A percentile compares a stretch with the other conserved stretches of the same genome.
phyloP scores from a whole-genome alignment of 179 eudicot species.

The Amaranthus tricolor region DNA sequence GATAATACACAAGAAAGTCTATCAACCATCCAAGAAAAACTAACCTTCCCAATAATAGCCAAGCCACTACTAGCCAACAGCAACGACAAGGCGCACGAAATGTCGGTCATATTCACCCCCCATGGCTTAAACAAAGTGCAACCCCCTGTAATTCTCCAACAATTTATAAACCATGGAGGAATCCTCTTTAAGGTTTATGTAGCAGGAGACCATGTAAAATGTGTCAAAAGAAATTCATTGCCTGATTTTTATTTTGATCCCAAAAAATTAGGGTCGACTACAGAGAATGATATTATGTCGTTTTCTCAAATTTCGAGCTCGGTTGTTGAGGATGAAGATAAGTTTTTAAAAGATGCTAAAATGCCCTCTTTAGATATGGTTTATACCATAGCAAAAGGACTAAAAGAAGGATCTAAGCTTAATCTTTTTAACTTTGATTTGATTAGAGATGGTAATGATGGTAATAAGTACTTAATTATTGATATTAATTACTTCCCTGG shows the following conservation, averaged over 20 bases:
- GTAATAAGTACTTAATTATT: conserved; percentile 40
- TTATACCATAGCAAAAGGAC: conserved; percentile 35
- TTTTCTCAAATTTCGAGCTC: conserved; percentile 62
- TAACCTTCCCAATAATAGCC: conserved; percentile 50
- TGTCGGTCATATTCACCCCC: conserved; percentile 46
- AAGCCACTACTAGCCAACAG: conserved; percentile 57
- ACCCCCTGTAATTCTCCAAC: conserved; percentile 57
- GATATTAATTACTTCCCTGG: conserved; percentile 84
- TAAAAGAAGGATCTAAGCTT: conserved; percentile 44
- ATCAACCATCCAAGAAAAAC: not conserved
- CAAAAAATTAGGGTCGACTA: conserved; percentile 15
- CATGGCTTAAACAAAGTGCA: conserved; percentile 38
- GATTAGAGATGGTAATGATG: conserved; percentile 45
- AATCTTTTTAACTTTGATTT: conserved; percentile 73
- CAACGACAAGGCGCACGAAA: conserved; percentile 43
- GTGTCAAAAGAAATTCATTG: conserved; percentile 59
- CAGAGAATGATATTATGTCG: conserved; percentile 20
- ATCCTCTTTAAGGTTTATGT: conserved; percentile 76
- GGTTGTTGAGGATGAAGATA: not conserved
- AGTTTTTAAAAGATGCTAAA: conserved; percentile 25
- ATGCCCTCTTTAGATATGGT: conserved; percentile 55
- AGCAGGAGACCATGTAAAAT: conserved; percentile 56
- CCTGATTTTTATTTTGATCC: conserved; percentile 48
- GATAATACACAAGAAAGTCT: conserved; percentile 16
- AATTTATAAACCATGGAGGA: conserved; percentile 76